Evolutionary conservation across 208 protist genomes (phyloP), one percentile per base, ranked within the genome.

Genomic region (Crithidia brevicula): DNA sequence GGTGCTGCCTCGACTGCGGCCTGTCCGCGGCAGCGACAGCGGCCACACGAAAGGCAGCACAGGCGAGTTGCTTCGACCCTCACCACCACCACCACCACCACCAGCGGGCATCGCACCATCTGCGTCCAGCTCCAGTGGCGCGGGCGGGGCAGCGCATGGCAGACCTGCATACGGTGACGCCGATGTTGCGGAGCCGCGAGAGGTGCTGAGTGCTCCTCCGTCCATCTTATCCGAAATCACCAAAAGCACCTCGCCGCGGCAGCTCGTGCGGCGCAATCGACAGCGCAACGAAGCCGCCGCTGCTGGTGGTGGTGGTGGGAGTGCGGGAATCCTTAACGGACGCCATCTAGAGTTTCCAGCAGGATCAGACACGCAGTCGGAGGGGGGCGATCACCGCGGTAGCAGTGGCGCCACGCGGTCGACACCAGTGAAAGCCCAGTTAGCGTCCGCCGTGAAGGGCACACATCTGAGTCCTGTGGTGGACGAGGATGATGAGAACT

Each of bases 1-100:
- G 18, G 33, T 63, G 45, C 60, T 74, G 40, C 56, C 68, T 9
- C 45, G 23, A 1, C 62, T 64, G 38, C 66, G 42, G 20, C 75
- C 75, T 0, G 42, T 77, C 27, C 64, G 58, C 5, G 58, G 67
- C 1, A 67, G 20, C 28, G 25, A 50, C 25, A 36, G 1, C 2
- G 25, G 56, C 36, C 53, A 31, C 31, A 16, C 53, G 46, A 56
- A 42, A 10, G 64, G 65, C 2, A 52, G 4, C 8, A 2, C 40
- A 1, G 43, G 58, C 6, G 58, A 64, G 9, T 15, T 30, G 27
- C 58, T 52, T 23, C 58, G 58, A 8, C 58, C 43, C 16, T 42
- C 43, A 4, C 43, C 58, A 7, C 43, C 43, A 10, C 58, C 54
- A 22, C 1, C 36, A 40, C 15, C 36, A 13, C 10, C 10, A 7